These are phyloP conservation scores for Ogataea siamensis DNA, from an alignment of 805 yeast species.

Conservation along the genomic window DNA sequence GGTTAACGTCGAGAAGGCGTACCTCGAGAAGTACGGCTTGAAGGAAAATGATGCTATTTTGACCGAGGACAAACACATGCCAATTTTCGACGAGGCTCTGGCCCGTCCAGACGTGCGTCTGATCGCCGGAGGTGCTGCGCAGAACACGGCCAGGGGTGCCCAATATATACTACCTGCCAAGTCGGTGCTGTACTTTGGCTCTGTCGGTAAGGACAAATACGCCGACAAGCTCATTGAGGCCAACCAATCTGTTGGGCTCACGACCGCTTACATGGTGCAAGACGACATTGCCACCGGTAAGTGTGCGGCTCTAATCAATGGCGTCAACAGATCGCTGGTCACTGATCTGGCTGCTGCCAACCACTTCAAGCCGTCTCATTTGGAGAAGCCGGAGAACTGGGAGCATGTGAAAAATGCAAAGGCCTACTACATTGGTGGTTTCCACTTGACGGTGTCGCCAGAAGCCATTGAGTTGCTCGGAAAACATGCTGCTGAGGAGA, in stretches of 20 bases:
- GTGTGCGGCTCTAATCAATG: conserved; percentile 91
- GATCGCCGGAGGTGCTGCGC: conserved; percentile 99
- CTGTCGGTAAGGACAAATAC: conserved; percentile 91
- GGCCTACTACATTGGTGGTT: conserved; percentile 95
- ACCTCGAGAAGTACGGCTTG: conserved; percentile 75
- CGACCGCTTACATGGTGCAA: conserved; percentile 81
- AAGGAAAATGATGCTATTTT: conserved; percentile 94
- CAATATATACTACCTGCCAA: conserved; percentile 81
- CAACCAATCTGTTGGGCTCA: conserved; percentile 84
- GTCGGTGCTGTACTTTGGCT: conserved; percentile 91
- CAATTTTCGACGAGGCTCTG: conserved; percentile 80
- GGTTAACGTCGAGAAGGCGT: conserved; percentile 65
- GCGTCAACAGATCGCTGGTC: conserved; percentile 85
- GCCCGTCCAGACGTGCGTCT: conserved; percentile 56
- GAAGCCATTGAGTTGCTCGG: conserved; percentile 89
- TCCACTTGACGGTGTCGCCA: conserved; percentile 96
- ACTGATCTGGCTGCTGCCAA: conserved; percentile 98
- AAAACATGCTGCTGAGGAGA: conserved; percentile 64
- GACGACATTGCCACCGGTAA: conserved; percentile 84
- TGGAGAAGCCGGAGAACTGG: conserved; percentile 91
- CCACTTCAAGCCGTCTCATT: conserved; percentile 87
- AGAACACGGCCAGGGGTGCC: conserved; percentile 98
- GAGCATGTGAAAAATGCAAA: conserved; percentile 73
- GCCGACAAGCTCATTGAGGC: conserved; percentile 79
- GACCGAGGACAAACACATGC: conserved; percentile 75